Conservation (phyloP, 139 green algal genomes). For the Chlamydomonas schloesseri region DNA sequence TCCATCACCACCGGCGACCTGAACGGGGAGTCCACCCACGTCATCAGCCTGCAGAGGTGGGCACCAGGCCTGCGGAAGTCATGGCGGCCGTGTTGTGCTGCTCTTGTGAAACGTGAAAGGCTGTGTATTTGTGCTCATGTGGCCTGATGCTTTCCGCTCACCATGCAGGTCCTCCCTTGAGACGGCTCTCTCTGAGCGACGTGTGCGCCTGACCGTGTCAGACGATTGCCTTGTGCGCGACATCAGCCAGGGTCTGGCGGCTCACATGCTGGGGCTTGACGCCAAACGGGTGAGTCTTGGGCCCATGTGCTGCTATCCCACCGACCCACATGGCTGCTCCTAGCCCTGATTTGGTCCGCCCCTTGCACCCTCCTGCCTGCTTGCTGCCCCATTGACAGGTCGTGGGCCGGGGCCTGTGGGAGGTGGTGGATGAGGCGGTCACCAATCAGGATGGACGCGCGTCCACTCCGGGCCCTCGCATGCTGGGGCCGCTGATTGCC, state of each 20-base stretch:
- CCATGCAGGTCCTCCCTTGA: constrained; percentile 11
- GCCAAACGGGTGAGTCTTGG: not conserved
- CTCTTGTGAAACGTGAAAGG: not conserved
- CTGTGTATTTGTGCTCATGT: not conserved
- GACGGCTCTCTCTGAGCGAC: not conserved
- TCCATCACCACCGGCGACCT: not conserved
- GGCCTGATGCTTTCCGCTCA: no score
- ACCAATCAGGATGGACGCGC: no score
- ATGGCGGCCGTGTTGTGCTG: not conserved
- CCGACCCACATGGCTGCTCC: no score
- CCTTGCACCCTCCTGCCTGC: not conserved
- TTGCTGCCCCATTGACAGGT: no score
- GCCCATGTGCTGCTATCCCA: not conserved
- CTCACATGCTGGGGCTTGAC: not conserved
- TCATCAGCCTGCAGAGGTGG: not conserved
- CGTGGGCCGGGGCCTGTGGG: no score
- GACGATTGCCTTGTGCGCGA: not conserved
- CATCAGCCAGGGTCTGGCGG: not conserved
- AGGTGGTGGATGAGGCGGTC: no score
- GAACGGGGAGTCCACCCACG: not conserved
- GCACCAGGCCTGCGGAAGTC: not conserved
- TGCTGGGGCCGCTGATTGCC: no score
- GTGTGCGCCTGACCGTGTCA: not conserved
- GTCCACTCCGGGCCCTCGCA: no score
- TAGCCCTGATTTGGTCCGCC: not conserved